Percentiles rank a stretch among this genome's conserved stretches.
Conservation (phyloP, 352 stramenopile genomes). For the Phytophthora melonis region DNA sequence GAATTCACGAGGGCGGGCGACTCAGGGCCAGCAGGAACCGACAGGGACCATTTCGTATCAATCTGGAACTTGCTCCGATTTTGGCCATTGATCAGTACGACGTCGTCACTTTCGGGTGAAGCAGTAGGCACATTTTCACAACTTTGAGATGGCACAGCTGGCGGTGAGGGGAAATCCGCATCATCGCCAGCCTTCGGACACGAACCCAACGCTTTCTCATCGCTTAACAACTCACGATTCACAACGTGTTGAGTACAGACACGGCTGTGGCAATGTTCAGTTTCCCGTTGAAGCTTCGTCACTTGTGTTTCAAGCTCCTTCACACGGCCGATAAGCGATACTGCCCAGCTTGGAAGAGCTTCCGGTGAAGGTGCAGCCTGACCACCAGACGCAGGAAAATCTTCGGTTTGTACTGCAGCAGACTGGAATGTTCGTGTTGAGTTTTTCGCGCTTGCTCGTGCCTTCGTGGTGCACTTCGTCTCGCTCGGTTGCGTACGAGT, state of each 20-base stretch:
- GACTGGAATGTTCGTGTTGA: not conserved
- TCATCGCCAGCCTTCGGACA: not conserved
- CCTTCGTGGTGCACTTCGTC: not conserved
- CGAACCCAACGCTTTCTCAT: not conserved
- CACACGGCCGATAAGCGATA: not conserved
- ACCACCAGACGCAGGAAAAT: not conserved
- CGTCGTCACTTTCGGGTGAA: not conserved
- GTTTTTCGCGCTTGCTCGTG: not conserved
- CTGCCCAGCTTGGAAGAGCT: not conserved
- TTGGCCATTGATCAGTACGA: not conserved
- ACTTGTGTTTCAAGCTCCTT: not conserved
- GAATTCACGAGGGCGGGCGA: not conserved
- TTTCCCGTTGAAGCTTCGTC: not conserved
- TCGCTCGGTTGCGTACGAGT: not conserved
- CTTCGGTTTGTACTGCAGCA: too few species aligned
- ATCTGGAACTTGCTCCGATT: not conserved
- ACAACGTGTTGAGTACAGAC: not conserved
- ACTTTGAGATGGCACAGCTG: not conserved
- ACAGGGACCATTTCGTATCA: not conserved
- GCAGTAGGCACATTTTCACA: not conserved
- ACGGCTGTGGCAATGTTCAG: not conserved
- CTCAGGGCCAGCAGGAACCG: not conserved
- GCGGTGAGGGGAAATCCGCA: not conserved
- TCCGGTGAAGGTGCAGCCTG: not conserved
- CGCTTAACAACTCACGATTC: not conserved